Evolutionary conservation across 148 eudicot genomes (phyloP), one percentile per base, ranked within the genome.

Genomic region (Beta vulgaris): DNA sequence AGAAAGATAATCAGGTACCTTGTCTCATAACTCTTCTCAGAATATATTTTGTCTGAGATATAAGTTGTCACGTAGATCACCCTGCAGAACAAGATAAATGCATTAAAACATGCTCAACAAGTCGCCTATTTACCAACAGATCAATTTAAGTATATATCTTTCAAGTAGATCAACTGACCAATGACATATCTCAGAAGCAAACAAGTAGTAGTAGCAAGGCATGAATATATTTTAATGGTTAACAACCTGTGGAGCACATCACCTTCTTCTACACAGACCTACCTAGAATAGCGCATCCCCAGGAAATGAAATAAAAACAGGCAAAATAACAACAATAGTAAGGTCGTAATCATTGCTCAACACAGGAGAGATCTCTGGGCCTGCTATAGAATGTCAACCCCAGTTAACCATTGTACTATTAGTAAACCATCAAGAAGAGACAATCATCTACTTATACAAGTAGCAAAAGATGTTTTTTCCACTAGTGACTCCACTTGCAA

Each of bases 1-100:
- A 28, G 34, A 60, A 68, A 6, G 6, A 67, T 26, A 32, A 35
- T 58, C 63, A 36, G 69, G 68, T 71, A 89, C 97, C 93, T 87
- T 71, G 70, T 81, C 89, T 75, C 84, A 90, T 74, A 77, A 89
- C 86, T 73, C 92, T 82, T 82, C 91, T 85, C 75, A 95, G 75
- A 46, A 95, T n/a, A n/a, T 85, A 79, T 78, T 86, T 77, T 86
- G 88, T 80, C 98, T 86, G 69, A 90, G 87, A 78, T 84, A 80
- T 74, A 89, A 84, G 78, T 84, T 82, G 83, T 95, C 93, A 34
- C 89, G 86, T 49, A 88, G 82, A 81, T 90, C 93, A 69, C 96
- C 97, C 98, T 94, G 75, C 77, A 83, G 32, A 85, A 37, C 16
- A 71, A 82, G 42, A 66, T 39, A 54, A 35, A 29, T 10, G 7